phyloP scores from a whole-genome alignment of 139 green algal species.

The Eudorina sp. region DNA sequence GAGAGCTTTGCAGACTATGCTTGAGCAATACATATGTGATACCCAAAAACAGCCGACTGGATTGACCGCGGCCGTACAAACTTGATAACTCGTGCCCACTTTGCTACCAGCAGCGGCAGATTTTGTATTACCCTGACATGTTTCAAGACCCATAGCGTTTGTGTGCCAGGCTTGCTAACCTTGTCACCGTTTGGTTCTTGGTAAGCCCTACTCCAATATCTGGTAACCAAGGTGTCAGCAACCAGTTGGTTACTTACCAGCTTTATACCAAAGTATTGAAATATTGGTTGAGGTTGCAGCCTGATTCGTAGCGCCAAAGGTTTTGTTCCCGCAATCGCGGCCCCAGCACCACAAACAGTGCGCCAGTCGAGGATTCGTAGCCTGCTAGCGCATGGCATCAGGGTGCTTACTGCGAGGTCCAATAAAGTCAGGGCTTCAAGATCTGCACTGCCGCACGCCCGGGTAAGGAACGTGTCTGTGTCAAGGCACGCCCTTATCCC shows the following conservation, averaged over 20 bases:
- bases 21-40: too few relatives aligned
- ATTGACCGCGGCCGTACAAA: too few relatives aligned
- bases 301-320: neutral
- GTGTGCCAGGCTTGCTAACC: neutral
- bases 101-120: too few relatives aligned
- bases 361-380: neutral
- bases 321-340: neutral
- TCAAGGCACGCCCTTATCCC: neutral
- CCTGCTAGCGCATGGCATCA: slow-evolving; percentile 8
- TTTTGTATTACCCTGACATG: too few relatives aligned
- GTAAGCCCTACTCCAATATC: neutral
- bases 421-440: neutral
- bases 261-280: neutral
- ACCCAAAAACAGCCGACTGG: too few relatives aligned
- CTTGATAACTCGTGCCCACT: too few relatives aligned
- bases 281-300: neutral
- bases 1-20: too few relatives aligned
- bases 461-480: slow-evolving; percentile 8
- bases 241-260: too few relatives aligned
- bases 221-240: too few relatives aligned
- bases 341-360: slow-evolving; percentile 1
- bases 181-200: neutral
- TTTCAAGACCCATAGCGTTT: too few relatives aligned
- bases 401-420: neutral
- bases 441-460: neutral